These are phyloP conservation scores for Stephania japonica DNA, from an alignment of 164 flowering plant genomes.

Conservation along the genomic window DNA sequence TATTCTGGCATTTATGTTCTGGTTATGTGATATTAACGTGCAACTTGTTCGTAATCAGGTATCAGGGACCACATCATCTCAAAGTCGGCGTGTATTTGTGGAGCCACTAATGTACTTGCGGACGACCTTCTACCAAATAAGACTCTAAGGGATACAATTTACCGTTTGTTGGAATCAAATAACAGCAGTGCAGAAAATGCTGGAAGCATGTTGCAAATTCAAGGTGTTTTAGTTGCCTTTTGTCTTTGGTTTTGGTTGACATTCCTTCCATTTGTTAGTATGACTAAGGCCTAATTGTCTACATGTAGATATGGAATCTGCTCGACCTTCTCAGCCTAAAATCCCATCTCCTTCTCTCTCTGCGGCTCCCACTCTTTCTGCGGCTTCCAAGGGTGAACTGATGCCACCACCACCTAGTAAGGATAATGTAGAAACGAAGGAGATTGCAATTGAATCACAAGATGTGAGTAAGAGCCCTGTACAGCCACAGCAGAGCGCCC, in stretches of 20 bases:
- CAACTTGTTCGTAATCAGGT: conserved; percentile 38
- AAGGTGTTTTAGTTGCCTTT: conserved; percentile 37
- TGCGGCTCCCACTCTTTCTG: conserved; percentile 49
- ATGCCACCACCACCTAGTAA: conserved; percentile 23
- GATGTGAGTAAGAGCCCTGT: conserved; percentile 10
- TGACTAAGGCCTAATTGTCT: background rate
- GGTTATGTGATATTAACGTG: background rate
- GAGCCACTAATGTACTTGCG: conserved; percentile 75
- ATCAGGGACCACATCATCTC: conserved; percentile 80
- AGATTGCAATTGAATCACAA: conserved; percentile 27
- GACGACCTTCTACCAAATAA: conserved; percentile 95
- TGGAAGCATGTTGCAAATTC: conserved; percentile 68
- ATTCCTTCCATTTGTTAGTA: background rate
- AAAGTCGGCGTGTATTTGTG: conserved; percentile 75
- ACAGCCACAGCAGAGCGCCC: conserved; percentile 11
- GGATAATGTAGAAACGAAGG: conserved; percentile 31
- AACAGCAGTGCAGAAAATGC: conserved; percentile 81
- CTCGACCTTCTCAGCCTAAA: conserved; percentile 54
- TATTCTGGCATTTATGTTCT: background rate
- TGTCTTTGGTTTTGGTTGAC: background rate
- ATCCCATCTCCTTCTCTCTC: conserved; percentile 63
- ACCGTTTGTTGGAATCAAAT: conserved; percentile 74
- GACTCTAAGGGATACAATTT: conserved; percentile 86
- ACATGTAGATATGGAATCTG: conserved; percentile 69
- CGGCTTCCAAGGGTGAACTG: conserved; percentile 55